Evolutionary conservation across 1,284 basidiomycete genomes (phyloP).

Genomic region (Marasmius tenuissimus): DNA sequence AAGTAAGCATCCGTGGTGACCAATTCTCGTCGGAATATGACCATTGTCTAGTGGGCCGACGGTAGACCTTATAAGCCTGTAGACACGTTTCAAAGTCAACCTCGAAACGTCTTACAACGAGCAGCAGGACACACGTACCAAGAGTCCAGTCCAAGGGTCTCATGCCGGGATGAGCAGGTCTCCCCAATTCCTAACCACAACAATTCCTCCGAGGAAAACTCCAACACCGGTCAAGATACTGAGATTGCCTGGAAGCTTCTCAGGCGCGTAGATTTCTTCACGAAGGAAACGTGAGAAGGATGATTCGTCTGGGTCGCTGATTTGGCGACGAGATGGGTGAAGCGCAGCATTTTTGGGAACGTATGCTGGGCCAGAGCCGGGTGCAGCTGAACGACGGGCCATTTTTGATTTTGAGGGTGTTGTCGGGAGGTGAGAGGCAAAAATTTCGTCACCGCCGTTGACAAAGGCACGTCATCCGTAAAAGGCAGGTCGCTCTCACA

Average conservation of each 20-base stretch:
- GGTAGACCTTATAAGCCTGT: background rate
- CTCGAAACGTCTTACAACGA: background rate
- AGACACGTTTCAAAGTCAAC: background rate
- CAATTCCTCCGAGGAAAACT: constrained; percentile 67
- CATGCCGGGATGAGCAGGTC: constrained; percentile 69
- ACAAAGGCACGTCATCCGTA: background rate
- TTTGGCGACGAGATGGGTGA: constrained; percentile 27
- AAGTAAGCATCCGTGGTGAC: background rate
- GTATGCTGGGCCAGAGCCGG: constrained; percentile 51
- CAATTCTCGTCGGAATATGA: background rate
- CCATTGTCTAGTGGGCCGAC: background rate
- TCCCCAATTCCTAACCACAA: constrained; percentile 69
- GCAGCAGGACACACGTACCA: background rate
- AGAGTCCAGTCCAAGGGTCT: constrained; percentile 10
- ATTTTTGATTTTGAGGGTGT: constrained; percentile 32
- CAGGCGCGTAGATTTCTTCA: constrained; percentile 66
- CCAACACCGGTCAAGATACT: constrained; percentile 62
- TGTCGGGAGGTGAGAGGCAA: background rate
- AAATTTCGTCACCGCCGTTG: background rate
- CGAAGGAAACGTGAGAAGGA: constrained; percentile 59
- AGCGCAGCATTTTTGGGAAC: constrained; percentile 42
- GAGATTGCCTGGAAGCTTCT: constrained; percentile 72
- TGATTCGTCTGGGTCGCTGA: constrained; percentile 58
- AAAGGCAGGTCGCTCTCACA: too few relatives aligned
- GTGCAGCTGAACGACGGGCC: constrained; percentile 66